Evolutionary conservation across 495 filamentous ascomycete genomes (phyloP).

Genomic region (Hyaloscypha finlandica): DNA sequence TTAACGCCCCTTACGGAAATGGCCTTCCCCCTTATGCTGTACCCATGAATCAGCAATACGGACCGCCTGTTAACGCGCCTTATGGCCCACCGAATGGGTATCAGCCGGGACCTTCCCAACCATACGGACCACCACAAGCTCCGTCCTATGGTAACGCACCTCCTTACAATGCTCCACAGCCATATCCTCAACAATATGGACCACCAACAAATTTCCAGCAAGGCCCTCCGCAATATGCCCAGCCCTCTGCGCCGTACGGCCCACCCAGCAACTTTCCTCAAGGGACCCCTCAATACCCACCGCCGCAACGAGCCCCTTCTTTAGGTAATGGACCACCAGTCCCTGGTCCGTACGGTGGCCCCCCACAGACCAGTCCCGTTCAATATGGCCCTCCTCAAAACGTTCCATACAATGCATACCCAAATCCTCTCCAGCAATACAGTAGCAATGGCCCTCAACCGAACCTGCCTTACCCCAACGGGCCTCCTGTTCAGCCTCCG

Average conservation of each 20-base stretch:
- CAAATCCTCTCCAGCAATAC: slow-evolving; percentile 2
- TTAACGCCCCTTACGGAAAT: slow-evolving; percentile 10
- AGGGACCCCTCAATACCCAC: slow-evolving; percentile 11
- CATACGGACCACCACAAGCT: slow-evolving; percentile 7
- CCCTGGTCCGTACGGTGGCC: neutral
- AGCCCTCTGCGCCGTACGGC: slow-evolving; percentile 2
- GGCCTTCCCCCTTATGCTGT: neutral
- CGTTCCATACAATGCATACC: neutral
- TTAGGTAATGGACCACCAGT: slow-evolving; percentile 11
- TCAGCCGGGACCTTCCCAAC: slow-evolving; percentile 10
- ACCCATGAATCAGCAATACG: slow-evolving; percentile 8
- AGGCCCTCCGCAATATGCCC: slow-evolving; percentile 17
- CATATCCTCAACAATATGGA: slow-evolving; percentile 15
- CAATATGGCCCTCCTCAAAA: slow-evolving; percentile 22
- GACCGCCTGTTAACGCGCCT: slow-evolving; percentile 9
- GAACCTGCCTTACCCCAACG: slow-evolving; percentile 12
- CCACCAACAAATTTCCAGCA: slow-evolving; percentile 6
- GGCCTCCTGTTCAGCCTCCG: slow-evolving; percentile 13
- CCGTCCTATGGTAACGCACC: slow-evolving; percentile 17
- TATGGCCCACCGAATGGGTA: slow-evolving; percentile 13
- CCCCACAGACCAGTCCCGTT: slow-evolving; percentile 6
- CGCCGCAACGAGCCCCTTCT: slow-evolving; percentile 2
- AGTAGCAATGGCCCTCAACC: slow-evolving; percentile 6
- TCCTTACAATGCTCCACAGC: slow-evolving; percentile 14
- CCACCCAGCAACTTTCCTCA: slow-evolving; percentile 10